Percentiles rank a stretch among this genome's conserved stretches.
phyloP scores from a whole-genome alignment of 2,329 filamentous ascomycete genomes.

The Arthrobotrys musiformis region DNA sequence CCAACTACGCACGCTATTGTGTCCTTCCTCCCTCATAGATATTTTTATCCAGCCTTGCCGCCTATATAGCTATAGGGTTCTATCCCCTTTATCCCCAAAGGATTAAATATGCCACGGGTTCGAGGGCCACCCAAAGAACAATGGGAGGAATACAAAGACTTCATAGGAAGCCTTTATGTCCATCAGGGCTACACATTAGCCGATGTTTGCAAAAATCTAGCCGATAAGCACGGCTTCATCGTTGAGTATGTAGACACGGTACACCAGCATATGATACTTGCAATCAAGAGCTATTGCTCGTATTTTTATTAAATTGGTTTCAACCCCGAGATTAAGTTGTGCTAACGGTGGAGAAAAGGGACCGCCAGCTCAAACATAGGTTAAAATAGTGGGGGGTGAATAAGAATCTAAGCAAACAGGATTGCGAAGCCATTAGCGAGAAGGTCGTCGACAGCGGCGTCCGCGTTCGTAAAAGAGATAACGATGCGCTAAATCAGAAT shows the following conservation, averaged over 20 bases:
- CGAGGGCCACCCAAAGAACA: not conserved
- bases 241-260: not conserved
- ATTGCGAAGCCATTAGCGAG: not conserved
- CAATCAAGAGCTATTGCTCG: too few relatives aligned
- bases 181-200: not conserved
- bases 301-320: too few relatives aligned
- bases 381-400: not conserved
- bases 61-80: too few relatives aligned
- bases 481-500: too few relatives aligned
- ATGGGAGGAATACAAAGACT: not conserved
- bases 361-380: constrained; percentile 21
- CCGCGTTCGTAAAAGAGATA: too few relatives aligned
- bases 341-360: not conserved
- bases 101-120: constrained; percentile 1
- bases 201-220: constrained; percentile 8
- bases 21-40: too few relatives aligned
- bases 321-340: too few relatives aligned
- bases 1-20: too few relatives aligned
- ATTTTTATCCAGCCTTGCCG: too few relatives aligned
- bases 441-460: not conserved
- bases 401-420: constrained; percentile 1
- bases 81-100: not conserved
- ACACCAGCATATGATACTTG: too few relatives aligned
- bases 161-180: constrained; percentile 20
- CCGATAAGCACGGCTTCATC: not conserved